phyloP scores from a whole-genome alignment of 129 eudicot genomes.

The Dittrichia graveolens region DNA sequence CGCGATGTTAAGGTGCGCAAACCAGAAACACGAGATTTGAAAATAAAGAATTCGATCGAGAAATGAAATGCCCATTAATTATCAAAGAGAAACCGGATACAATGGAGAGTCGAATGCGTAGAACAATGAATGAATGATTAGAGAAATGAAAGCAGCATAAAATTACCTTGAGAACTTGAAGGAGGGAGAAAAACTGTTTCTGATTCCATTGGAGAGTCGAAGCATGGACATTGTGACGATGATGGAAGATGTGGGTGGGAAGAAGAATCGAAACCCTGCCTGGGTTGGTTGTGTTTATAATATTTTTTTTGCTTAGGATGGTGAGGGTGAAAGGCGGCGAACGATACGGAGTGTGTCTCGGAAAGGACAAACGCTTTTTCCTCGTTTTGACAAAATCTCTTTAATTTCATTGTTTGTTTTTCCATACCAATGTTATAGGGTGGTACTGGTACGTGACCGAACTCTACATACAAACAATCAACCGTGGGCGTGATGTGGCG shows the following conservation, averaged over 20 bases:
- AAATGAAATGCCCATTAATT: too few relatives aligned
- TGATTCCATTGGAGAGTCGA: slow-evolving; percentile 29
- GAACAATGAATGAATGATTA: not conserved
- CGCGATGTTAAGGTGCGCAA: too few relatives aligned
- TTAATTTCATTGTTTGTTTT: not conserved
- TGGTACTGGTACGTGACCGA: too few relatives aligned
- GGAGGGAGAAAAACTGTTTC: slow-evolving; percentile 8
- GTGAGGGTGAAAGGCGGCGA: slow-evolving; percentile 19
- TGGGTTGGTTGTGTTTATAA: slow-evolving; percentile 17
- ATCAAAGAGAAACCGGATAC: too few relatives aligned
- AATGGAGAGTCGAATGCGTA: too few relatives aligned
- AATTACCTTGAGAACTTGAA: slow-evolving; percentile 16
- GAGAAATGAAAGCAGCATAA: not conserved
- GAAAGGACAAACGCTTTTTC: slow-evolving; percentile 32
- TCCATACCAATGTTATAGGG: too few relatives aligned
- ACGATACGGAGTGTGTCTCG: slow-evolving; percentile 12
- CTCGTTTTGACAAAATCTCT: slow-evolving; percentile 17
- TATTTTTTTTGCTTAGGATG: not conserved
- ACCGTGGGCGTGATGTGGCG: too few relatives aligned
- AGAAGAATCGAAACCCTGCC: slow-evolving; percentile 1
- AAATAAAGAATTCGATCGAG: too few relatives aligned
- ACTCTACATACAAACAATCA: too few relatives aligned
- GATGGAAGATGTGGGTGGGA: not conserved
- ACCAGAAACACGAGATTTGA: too few relatives aligned
- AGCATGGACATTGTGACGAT: slow-evolving; percentile 28